Percentiles rank a stretch among this genome's conserved stretches.
Evolutionary conservation across 139 green algal genomes (phyloP).

Genomic region (Auxenochlorella protothecoides): DNA sequence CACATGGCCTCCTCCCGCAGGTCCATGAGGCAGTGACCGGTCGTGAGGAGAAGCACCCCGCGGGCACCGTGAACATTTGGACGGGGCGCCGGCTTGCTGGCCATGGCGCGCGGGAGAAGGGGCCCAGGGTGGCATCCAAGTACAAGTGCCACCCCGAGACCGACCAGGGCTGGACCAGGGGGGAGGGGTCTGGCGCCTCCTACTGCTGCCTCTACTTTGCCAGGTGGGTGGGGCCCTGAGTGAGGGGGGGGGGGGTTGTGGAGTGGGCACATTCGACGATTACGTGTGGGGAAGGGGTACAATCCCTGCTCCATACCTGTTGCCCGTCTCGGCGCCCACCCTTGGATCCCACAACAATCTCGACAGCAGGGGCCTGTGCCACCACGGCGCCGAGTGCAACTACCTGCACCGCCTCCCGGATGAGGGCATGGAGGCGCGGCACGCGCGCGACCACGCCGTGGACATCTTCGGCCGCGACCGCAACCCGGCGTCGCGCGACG

Average conservation of each 20-base stretch:
- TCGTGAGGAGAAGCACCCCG: constrained; percentile 7
- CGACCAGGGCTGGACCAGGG: constrained; percentile 47
- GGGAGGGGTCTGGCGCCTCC: constrained; percentile 27
- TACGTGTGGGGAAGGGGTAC: no score
- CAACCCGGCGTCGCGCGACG: constrained; percentile 4
- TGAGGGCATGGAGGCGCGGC: constrained; percentile 35
- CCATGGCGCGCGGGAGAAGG: neutral
- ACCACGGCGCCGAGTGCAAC: constrained; percentile 44
- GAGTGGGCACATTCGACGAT: no score
- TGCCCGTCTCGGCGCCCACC: no score
- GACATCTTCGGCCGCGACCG: constrained; percentile 66
- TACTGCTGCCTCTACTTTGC: constrained; percentile 65
- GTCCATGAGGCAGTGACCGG: constrained; percentile 20
- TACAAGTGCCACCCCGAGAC: constrained; percentile 41
- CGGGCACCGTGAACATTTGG: constrained; percentile 21
- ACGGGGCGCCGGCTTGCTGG: constrained; percentile 12
- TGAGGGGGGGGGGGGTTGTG: no score
- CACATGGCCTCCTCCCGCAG: neutral
- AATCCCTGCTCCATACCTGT: no score
- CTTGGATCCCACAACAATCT: no score
- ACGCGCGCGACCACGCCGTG: constrained; percentile 25
- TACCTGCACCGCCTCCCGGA: constrained; percentile 59
- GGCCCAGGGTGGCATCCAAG: constrained; percentile 26
- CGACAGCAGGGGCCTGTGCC: constrained; percentile 31
- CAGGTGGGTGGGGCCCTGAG: constrained; percentile 21